Evolutionary conservation across 1,284 basidiomycete genomes (phyloP).

Genomic region (Nidula niveotomentosa): DNA sequence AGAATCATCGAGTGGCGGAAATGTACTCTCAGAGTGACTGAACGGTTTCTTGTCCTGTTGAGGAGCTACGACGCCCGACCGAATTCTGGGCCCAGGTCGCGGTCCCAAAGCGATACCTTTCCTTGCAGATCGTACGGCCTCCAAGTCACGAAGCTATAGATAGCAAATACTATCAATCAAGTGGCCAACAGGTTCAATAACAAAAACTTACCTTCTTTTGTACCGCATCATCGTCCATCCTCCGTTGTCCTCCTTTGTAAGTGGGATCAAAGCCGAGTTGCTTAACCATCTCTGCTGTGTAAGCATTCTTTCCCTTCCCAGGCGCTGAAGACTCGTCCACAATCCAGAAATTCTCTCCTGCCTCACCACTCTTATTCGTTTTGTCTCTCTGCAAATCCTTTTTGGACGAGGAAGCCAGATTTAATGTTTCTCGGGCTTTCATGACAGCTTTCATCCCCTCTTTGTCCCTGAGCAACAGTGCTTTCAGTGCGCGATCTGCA

Average conservation of each 20-base stretch:
- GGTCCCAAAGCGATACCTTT: slow-evolving; percentile 53
- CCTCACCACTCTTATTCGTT: background rate
- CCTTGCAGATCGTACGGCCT: slow-evolving; percentile 42
- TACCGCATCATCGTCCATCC: slow-evolving; percentile 35
- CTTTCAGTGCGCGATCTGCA: slow-evolving; percentile 58
- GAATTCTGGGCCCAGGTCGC: slow-evolving; percentile 51
- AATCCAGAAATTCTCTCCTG: background rate
- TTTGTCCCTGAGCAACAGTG: slow-evolving; percentile 60
- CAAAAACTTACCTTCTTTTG: slow-evolving; percentile 51
- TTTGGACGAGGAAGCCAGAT: slow-evolving; percentile 9
- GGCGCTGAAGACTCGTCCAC: background rate
- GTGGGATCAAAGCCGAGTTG: slow-evolving; percentile 76
- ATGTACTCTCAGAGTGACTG: background rate
- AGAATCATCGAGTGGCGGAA: background rate
- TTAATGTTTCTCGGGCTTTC: slow-evolving; percentile 48
- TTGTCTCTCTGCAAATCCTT: slow-evolving; percentile 4
- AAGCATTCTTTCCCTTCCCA: slow-evolving; percentile 40
- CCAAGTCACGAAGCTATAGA: slow-evolving; percentile 49
- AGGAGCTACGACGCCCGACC: slow-evolving; percentile 46
- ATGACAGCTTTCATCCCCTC: slow-evolving; percentile 61
- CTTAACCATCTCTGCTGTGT: slow-evolving; percentile 64
- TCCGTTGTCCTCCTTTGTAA: slow-evolving; percentile 44
- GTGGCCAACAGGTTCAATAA: background rate
- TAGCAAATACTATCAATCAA: slow-evolving; percentile 3
- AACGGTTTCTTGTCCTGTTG: slow-evolving; percentile 1